Evolutionary conservation across 106 monocot species (phyloP), one percentile per base, ranked within the genome.

Genomic region (Dioscorea dumetorum): DNA sequence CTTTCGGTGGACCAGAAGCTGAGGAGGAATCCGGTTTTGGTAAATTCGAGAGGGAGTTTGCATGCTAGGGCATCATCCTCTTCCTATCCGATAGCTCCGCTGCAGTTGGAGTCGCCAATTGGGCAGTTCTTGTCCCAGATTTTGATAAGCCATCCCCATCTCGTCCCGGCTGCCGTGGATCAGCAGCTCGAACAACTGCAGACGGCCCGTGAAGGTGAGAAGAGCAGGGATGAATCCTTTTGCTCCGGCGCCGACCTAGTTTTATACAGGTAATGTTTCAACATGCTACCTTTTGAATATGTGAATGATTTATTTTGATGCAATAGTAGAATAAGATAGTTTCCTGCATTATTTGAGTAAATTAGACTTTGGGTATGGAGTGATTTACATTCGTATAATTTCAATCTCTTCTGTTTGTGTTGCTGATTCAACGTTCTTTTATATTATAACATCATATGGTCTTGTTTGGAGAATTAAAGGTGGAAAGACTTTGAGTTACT

Each of bases 91-190:
- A 81, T 91, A 28, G 88, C 95, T 31, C 95, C 95, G 33, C 91
- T 95, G 48, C 81, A 81, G 69, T 48, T 88, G 74, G 91, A 95
- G 48, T 95, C 95, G 22, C 91, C 91, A 23, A 51, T 82, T 10
- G 95, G 95, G 24, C 91, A 95, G 68, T 88, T 95, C 70, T 79
- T 95, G 19, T 91, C 88, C 10, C 74, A 95, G 69, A 88, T 95
- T 49, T 84, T 95, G 16, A 28, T 73, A 62, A 95, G 73, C 70
- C 83, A 91, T 63, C 95, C 91, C 2, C 91, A 95, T 72, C 85
- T 95, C 8, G 77, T 95, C 54, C 86, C 88, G 9, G 91, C 95
- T 73, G 95, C 91, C 48, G 91, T 88, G 61, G 95, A 95, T 31
- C 85, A 91, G 59, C 95, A 95, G 77, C 88, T 95, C 2, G 79